Evolutionary conservation across 768 basidiomycete genomes (phyloP), one percentile per base, ranked within the genome.

Genomic region (Suillus cothurnatus): DNA sequence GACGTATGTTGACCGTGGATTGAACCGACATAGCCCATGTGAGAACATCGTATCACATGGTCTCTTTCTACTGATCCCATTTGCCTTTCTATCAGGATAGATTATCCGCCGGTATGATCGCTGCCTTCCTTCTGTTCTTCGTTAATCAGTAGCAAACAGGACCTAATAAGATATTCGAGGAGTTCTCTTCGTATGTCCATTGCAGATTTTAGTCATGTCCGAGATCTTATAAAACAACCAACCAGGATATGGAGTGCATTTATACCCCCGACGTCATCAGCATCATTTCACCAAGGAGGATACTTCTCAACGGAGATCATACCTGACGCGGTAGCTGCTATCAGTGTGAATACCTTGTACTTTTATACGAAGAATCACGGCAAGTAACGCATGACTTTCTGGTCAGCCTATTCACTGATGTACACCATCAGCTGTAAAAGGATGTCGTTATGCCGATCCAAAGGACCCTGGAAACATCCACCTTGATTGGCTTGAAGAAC

Each of bases 281-380:
- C 93, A 77, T 89, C 93, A 26, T 95, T 96, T 74, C 89, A 91
- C 67, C 85, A 92, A 39, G 94, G 94, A 31, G 92, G 88, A 31
- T 95, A 95, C 77, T 95, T 82, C 70, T 83, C 91, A 3, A 81
- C 84, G 36, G 93, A 95, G 69, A 89, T 95, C 47, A 86, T 95
- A 39, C 89, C 91, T 1, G 82, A 88, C 66, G 70, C 85, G 61
- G 70, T 95, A 49, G 92, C 91, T 21, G 91, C 89, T 61, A 88
- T 97, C 71, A 90, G 89, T 67, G 79, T 96, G 59, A 97, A 97
- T 76, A 95, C 94, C 0, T 84, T 96, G 78, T 97, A 92, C 78
- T 95, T 93, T 79, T 95, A 91, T 75, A 91, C 94, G 74, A 88
- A 90, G 19, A 95, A 95, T 76, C 92, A 92, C 78, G 89, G 93